These are phyloP conservation scores for Cystobasidium slooffiae DNA, from an alignment of 1,284 basidiomycete species.

Conservation along the genomic window DNA sequence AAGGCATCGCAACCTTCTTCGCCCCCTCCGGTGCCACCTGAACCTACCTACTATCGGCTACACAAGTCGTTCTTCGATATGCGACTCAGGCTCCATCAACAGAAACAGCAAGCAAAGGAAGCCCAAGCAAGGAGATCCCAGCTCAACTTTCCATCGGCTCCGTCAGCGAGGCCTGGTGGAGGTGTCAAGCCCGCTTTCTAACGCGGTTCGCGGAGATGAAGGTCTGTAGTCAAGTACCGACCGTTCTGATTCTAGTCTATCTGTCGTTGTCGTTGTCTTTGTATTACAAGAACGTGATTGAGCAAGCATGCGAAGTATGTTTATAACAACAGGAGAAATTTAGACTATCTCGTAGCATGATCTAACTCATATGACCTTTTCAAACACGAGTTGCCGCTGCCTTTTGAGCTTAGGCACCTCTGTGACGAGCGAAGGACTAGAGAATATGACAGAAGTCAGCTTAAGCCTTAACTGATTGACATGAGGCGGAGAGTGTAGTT, in stretches of 20 bases:
- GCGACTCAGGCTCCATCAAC: conserved; percentile 20
- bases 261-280: conserved; percentile 2
- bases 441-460: background rate
- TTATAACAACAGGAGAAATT: conserved; percentile 39
- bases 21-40: background rate
- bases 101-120: conserved; percentile 17
- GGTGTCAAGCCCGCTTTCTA: background rate
- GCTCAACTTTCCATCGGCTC: conserved; percentile 25
- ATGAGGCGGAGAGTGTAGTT: conserved; percentile 43
- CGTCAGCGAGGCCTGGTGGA: background rate
- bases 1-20: background rate
- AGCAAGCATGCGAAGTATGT: background rate
- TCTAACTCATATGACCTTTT: conserved; percentile 26
- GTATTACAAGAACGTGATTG: background rate
- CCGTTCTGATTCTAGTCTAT: background rate
- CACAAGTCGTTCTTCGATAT: conserved; percentile 41
- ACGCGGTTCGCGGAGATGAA: background rate
- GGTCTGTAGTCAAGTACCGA: background rate
- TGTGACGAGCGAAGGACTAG: conserved; percentile 51
- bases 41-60: conserved; percentile 33
- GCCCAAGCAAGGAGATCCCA: conserved; percentile 22
- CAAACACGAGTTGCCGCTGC: conserved; percentile 50
- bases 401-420: conserved; percentile 49
- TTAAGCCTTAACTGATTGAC: conserved; percentile 31
- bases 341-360: background rate